phyloP scores from a whole-genome alignment of 305 asterid species.

The Fraxinus greggii region DNA sequence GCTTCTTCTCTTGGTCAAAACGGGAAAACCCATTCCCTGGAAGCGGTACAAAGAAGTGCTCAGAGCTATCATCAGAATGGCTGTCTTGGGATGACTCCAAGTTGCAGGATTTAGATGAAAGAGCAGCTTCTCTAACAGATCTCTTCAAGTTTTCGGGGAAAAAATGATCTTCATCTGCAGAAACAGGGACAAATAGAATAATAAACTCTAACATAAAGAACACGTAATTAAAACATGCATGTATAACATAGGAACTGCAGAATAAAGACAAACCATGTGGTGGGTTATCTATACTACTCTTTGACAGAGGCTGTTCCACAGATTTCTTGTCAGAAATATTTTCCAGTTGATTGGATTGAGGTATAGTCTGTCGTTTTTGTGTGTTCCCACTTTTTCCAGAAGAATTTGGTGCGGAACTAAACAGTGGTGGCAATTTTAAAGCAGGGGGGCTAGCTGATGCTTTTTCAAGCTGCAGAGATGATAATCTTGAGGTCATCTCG shows the following conservation, averaged over 20 bases:
- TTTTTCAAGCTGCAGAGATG: conserved; percentile 77
- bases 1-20: conserved; percentile 54
- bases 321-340: conserved; percentile 47
- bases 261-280: conserved; percentile 57
- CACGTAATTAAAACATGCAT: not conserved
- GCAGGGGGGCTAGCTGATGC: conserved; percentile 73
- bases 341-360: conserved; percentile 56
- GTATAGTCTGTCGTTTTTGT: conserved; percentile 59
- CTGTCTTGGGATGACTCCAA: conserved; percentile 73
- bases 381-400: conserved; percentile 73
- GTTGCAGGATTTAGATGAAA: conserved; percentile 54
- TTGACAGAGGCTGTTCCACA: conserved; percentile 50
- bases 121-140: conserved; percentile 97
- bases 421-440: conserved; percentile 88
- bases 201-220: conserved; percentile 4
- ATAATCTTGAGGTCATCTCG: conserved; percentile 70
- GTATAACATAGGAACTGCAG: conserved; percentile 19
- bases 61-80: conserved; percentile 81
- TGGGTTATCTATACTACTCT: conserved; percentile 42
- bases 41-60: conserved; percentile 85
- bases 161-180: conserved; percentile 68
- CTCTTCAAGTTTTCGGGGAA: conserved; percentile 79
- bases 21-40: conserved; percentile 65
- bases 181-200: conserved; percentile 20
- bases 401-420: conserved; percentile 83